These are phyloP conservation scores for Dillenia turbinata DNA, from an alignment of 164 flowering plant species.

Conservation along the genomic window DNA sequence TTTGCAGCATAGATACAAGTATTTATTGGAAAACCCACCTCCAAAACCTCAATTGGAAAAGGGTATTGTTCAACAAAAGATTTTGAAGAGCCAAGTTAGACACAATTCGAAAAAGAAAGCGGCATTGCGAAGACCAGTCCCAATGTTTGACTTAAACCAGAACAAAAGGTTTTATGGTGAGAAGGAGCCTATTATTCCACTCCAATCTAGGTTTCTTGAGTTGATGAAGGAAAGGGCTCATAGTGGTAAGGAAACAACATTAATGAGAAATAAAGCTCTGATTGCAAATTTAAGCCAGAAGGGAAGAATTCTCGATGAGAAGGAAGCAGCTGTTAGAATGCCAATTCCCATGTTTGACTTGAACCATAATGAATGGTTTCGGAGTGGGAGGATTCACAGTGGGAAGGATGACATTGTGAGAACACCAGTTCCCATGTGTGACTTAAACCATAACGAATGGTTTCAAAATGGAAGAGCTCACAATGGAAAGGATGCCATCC, in stretches of 20 bases:
- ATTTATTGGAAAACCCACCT: conserved; percentile 26
- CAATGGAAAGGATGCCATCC: too few species aligned
- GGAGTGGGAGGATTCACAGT: neutral
- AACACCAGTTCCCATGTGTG: too few species aligned
- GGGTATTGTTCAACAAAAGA: conserved; percentile 15
- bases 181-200: too few species aligned
- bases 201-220: too few species aligned
- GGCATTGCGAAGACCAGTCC: neutral
- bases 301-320: conserved; percentile 10
- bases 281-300: conserved; percentile 27
- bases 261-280: conserved; percentile 7
- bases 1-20: conserved; percentile 45
- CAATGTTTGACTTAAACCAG: conserved; percentile 14
- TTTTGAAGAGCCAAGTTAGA: conserved; percentile 5
- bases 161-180: conserved; percentile 1
- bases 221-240: conserved; percentile 4
- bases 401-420: too few species aligned
- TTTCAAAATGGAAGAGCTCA: conserved; percentile 8
- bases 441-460: too few species aligned
- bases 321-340: conserved; percentile 11
- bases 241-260: conserved; percentile 12
- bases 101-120: conserved; percentile 12
- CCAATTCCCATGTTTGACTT: conserved; percentile 13
- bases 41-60: conserved; percentile 9
- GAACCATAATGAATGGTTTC: conserved; percentile 2